Evolutionary conservation across 257 asterid species (phyloP).

Genomic region (Gentiana dahurica): DNA sequence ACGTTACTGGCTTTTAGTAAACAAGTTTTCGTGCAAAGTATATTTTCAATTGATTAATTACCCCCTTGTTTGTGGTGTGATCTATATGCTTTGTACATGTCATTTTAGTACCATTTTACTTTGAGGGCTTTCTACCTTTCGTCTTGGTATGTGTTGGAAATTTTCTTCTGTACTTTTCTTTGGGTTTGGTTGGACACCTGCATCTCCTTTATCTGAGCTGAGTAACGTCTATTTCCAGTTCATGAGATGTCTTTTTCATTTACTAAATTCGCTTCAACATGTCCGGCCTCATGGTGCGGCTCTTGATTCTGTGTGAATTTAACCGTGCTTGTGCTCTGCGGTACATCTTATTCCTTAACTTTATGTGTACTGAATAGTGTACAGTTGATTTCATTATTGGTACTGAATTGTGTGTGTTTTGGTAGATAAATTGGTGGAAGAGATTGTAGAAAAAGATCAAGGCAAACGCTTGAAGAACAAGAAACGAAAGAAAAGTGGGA

Average conservation of each 20-base stretch:
- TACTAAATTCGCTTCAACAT: slow-evolving; percentile 3
- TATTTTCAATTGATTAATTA: too few relatives aligned
- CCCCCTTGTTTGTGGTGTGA: not conserved
- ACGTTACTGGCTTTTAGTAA: too few relatives aligned
- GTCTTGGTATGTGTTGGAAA: not conserved
- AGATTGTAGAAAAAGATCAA: slow-evolving; percentile 22
- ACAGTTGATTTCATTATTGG: slow-evolving; percentile 2
- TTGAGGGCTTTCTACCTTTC: not conserved
- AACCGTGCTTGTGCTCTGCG: too few relatives aligned
- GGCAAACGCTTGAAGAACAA: slow-evolving; percentile 23
- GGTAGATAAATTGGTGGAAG: slow-evolving; percentile 22
- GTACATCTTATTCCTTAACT: too few relatives aligned
- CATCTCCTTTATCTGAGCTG: too few relatives aligned
- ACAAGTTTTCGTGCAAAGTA: not conserved
- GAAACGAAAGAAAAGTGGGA: slow-evolving; percentile 21
- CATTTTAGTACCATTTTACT: too few relatives aligned
- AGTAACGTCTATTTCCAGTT: too few relatives aligned
- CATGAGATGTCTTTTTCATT: too few relatives aligned
- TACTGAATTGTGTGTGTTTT: slow-evolving; percentile 8
- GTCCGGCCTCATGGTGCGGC: slow-evolving; percentile 14
- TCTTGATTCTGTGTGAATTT: too few relatives aligned
- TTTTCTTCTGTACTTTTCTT: not conserved
- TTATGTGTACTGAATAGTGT: not conserved
- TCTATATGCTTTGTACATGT: not conserved
- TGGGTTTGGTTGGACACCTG: too few relatives aligned